Base-by-base conservation (phyloP, 352 stramenopile genomes). In the Phytopythium sindhum region DNA sequence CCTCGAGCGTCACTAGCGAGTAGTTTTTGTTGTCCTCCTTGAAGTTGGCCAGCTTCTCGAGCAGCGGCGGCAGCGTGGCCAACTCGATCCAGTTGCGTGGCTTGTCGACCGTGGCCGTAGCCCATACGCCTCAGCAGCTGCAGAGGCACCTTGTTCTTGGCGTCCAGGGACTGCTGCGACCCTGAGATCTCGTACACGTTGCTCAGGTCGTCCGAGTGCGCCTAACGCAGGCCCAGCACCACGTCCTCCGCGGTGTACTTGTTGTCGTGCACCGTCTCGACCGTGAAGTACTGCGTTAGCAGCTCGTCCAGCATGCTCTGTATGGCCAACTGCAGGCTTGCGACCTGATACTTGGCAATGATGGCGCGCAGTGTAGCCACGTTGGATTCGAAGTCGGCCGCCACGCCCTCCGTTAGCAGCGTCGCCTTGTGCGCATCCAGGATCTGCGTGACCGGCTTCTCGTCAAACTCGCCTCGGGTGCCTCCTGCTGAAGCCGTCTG, bases 21-120 rank as follows among this genome's bases (percentile, higher is more conserved):
- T 99, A 99, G 65, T 90, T 70, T n/a, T n/a, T n/a, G n/a, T n/a
- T n/a, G 55, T 92, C 91, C 65, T 95, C 84, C 70, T 91, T 89
- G 65, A 97, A 88, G 54, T 89, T 91, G 10, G 89, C 82, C 19
- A 98, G 75, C 23, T 86, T 75, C 65, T 97, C 90, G 5, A 98
- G 75, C 35, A 97, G 73, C 42, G 89, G 75, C 68, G 93, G 71
- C 60, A 96, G 93, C 15, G 80, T 70, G n/a, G 81, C 73, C 52
- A 80, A 63, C 68, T 88, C 80, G 63, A 85, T 70, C 37, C 79
- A 78, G 70, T 81, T 75, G 57, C 79, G 77, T 21, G 76, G 72
- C 42, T 68, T 53, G 24, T 65, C 61, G 26, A 70, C 45, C 29
- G 70, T 71, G 3, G 69, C 71, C 21, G 31, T 4, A 15, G 54